These are phyloP conservation scores for Escovopsis weberi DNA, from an alignment of 2,329 filamentous ascomycete genomes.

Conservation along the genomic window DNA sequence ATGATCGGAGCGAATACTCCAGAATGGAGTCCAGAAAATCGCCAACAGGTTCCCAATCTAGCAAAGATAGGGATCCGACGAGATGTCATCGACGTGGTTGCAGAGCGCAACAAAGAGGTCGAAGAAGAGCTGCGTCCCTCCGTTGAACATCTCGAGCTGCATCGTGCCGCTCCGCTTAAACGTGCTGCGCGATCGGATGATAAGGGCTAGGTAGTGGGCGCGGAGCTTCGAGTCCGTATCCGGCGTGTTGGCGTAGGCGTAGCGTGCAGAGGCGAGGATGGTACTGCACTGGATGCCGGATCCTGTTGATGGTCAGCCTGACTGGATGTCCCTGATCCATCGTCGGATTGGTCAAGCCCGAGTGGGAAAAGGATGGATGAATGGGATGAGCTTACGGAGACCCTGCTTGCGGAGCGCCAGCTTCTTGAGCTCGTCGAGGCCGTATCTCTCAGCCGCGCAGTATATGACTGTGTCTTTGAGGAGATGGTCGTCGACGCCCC, in stretches of 20 bases:
- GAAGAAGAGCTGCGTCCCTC: conserved; percentile 74
- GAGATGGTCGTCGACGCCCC: conserved; percentile 49
- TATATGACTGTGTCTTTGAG: conserved; percentile 86
- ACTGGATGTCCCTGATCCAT: neutral
- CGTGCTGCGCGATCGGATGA: conserved; percentile 73
- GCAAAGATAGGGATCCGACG: conserved; percentile 18
- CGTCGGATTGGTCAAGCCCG: too few relatives aligned
- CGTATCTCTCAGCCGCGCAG: conserved; percentile 75
- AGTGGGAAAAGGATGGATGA: neutral
- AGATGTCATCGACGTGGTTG: conserved; percentile 70
- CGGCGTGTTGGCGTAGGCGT: conserved; percentile 77
- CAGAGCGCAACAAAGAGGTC: conserved; percentile 87
- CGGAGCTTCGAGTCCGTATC: conserved; percentile 82
- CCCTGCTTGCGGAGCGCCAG: conserved; percentile 80
- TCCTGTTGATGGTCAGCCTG: conserved; percentile 24
- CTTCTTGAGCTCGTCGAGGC: conserved; percentile 70
- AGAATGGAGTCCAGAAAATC: too few relatives aligned
- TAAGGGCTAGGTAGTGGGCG: conserved; percentile 82
- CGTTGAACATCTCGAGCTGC: conserved; percentile 87
- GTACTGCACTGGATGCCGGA: conserved; percentile 72
- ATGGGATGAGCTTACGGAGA: conserved; percentile 41
- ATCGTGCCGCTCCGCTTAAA: conserved; percentile 92
- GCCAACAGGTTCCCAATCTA: too few relatives aligned
- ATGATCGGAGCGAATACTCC: too few relatives aligned
- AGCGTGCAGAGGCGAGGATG: conserved; percentile 76